phyloP scores from a whole-genome alignment of 1,139 yeast species.

The Kodamaea anthophila region DNA sequence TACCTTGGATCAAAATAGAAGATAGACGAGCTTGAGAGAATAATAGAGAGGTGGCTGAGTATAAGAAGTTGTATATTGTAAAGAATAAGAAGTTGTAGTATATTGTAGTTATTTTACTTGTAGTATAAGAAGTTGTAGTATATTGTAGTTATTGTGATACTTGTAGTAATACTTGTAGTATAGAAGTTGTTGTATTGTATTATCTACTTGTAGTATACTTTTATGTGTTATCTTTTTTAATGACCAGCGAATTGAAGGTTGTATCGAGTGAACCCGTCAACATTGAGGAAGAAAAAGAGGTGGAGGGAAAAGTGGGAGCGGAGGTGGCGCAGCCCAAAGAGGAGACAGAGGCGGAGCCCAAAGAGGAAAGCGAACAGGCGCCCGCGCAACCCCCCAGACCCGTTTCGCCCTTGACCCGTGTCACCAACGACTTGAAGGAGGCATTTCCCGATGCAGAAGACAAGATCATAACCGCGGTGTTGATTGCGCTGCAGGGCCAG shows the following conservation, averaged over 20 bases:
- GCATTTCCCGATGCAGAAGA: constrained; percentile 80
- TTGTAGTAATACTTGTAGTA: too few relatives aligned
- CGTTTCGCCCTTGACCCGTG: constrained; percentile 47
- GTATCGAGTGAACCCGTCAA: constrained; percentile 33
- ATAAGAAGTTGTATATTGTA: constrained; percentile 9
- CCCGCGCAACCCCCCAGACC: constrained; percentile 79
- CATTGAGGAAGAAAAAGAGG: constrained; percentile 5
- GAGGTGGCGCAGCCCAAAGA: too few relatives aligned
- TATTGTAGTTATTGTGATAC: too few relatives aligned
- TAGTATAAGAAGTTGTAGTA: too few relatives aligned
- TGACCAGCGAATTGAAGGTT: constrained; percentile 22
- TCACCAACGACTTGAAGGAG: constrained; percentile 55
- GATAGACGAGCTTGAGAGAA: not conserved
- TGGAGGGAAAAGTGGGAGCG: constrained; percentile 5
- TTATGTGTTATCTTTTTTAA: too few relatives aligned
- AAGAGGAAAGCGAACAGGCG: constrained; percentile 20
- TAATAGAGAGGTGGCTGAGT: not conserved
- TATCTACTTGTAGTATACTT: too few relatives aligned
- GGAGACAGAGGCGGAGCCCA: not conserved
- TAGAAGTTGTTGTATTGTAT: too few relatives aligned
- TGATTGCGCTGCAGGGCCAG: constrained; percentile 79
- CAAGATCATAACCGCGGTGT: constrained; percentile 64
- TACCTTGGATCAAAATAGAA: too few relatives aligned
- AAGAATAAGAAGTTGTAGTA: too few relatives aligned
- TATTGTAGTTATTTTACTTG: too few relatives aligned